Conservation (phyloP, 106 monocot species). For the Vanilla planifolia region DNA sequence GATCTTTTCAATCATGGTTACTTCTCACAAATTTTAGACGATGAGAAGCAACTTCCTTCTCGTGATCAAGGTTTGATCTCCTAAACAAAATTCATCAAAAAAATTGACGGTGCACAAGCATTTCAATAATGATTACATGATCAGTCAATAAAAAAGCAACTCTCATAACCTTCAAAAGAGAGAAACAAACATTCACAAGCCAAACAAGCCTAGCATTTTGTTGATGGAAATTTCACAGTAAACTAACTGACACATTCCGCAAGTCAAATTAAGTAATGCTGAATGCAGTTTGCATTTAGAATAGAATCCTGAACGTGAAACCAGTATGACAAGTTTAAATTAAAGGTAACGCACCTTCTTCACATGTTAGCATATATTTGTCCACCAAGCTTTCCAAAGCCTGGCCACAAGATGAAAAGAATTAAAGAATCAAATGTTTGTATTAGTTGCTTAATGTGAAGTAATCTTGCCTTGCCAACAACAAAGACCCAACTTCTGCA, state of each 20-base stretch:
- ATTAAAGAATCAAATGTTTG: not conserved
- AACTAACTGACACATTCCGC: not conserved
- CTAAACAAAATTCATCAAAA: no score
- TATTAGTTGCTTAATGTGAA: not conserved
- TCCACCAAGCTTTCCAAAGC: constrained; percentile 93
- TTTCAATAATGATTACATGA: not conserved
- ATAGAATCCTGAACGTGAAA: not conserved
- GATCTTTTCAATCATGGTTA: no score
- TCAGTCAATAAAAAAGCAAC: not conserved
- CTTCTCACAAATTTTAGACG: no score
- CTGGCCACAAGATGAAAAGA: constrained; percentile 43
- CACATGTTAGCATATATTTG: constrained; percentile 92
- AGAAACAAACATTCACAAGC: not conserved
- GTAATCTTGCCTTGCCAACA: not conserved
- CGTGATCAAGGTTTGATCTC: no score
- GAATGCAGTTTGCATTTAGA: not conserved
- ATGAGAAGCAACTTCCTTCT: no score
- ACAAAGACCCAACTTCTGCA: not conserved
- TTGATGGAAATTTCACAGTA: not conserved
- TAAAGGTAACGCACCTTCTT: constrained; percentile 62
- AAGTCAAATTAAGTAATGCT: not conserved
- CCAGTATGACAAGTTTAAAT: constrained; percentile 1
- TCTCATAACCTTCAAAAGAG: not conserved
- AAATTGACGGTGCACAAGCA: not conserved
- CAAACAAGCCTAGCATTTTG: no score